Base-by-base conservation (phyloP, 2,329 filamentous ascomycete genomes). In the Aspergillus nomiae region DNA sequence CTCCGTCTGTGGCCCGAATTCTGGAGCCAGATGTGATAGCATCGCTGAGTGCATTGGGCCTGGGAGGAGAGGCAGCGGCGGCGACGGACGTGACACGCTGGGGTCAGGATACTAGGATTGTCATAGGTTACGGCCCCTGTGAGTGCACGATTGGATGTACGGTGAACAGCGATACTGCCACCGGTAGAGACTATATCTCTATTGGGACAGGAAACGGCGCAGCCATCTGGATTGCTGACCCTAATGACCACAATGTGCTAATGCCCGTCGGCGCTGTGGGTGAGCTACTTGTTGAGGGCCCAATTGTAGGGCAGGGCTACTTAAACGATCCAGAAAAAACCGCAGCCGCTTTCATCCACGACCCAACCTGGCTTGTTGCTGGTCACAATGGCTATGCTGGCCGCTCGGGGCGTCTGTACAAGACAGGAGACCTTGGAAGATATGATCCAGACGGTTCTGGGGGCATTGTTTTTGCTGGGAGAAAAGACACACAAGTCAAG, bases 1-100 rank as follows among this genome's bases (percentile, higher is more conserved):
- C 88, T 0, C 84, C 87, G 0, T 81, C 86, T 0, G 81, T 90
- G n/a, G 86, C 86, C 0, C 74, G 79, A 4, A 73, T 83, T 7
- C 61, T 85, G 16, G 74, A 78, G 14, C 73, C 80, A 0, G 70
- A 76, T 57, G 78, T 81, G 9, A 77, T 83, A 10, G 72, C 78
- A 19, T 76, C 75, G 1, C 70, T 85, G 19, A 69, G 76, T 73
- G 63, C 73, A 1, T 68, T 84, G 21, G 74, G 76, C 4, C 74
- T 83, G 10, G 79, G 80, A 34, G 81, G 80, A n/a, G 82, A 84
- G 61, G 78, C 80, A 1, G 75, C 75, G 7, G 77, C 80, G 1
- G 74, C 77, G 0, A 73, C 75, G 48, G 77, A 82, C 56, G 77
- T 80, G 14, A 74, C 71, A 14, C 73, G 76, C 48, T 83, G 81